Evolutionary conservation across 2,329 filamentous ascomycete species (phyloP).

Genomic region (Dothideomycetes sp.): DNA sequence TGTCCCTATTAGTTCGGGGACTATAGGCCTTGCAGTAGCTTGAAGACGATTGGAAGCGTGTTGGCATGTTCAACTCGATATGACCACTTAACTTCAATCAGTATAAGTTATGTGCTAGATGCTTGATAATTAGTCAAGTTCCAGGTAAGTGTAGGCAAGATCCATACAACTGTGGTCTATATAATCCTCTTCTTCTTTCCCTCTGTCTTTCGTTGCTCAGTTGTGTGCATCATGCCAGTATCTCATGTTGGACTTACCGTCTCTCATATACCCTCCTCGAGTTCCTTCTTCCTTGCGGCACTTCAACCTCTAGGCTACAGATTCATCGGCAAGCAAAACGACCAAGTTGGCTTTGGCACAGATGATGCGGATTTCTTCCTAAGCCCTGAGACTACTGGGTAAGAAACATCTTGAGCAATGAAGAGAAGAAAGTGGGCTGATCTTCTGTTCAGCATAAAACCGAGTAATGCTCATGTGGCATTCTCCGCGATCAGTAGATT

Average conservation of each 20-base stretch:
- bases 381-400: constrained; percentile 39
- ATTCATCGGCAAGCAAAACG: constrained; percentile 55
- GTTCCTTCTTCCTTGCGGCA: constrained; percentile 74
- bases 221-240: constrained; percentile 45
- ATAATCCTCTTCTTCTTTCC: neutral
- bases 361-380: constrained; percentile 55
- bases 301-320: constrained; percentile 69
- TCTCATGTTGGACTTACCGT: constrained; percentile 59
- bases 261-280: constrained; percentile 66
- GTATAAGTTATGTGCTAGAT: neutral
- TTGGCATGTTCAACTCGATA: constrained; percentile 8
- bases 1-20: neutral
- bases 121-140: no score
- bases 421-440: constrained; percentile 5
- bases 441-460: constrained; percentile 31
- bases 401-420: neutral
- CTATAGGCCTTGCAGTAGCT: constrained; percentile 10
- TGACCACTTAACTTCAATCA: neutral
- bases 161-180: no score
- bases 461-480: constrained; percentile 52
- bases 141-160: no score
- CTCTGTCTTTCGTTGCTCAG: constrained; percentile 4
- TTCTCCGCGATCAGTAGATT: constrained; percentile 59
- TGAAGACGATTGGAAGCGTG: constrained; percentile 5
- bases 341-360: constrained; percentile 53